Conservation (phyloP, 2,329 filamentous ascomycete species). For the Aspergillus novofumigatus region DNA sequence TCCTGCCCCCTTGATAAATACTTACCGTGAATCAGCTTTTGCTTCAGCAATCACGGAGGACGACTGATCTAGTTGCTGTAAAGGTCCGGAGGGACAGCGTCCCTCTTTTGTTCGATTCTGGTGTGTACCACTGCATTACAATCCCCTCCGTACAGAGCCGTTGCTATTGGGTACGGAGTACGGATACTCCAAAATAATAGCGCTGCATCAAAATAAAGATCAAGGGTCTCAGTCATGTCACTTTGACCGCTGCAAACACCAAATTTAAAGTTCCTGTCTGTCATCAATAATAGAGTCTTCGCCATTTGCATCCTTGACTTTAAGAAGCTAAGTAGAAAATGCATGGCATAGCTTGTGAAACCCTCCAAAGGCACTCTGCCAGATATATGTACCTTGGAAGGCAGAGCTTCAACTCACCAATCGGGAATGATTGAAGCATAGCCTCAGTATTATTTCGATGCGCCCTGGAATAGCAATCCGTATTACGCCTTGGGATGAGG, state of each 20-base stretch:
- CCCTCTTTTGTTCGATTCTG: not conserved
- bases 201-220: not conserved
- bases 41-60: not conserved
- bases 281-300: not conserved
- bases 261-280: not conserved
- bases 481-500: not conserved
- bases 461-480: not conserved
- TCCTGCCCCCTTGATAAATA: not conserved
- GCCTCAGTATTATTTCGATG: conserved; percentile 1
- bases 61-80: not conserved
- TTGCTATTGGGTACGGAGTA: not conserved
- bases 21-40: not conserved
- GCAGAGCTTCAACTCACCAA: not conserved
- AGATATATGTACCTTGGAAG: not conserved
- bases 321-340: not conserved
- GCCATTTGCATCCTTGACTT: not conserved
- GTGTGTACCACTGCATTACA: not conserved
- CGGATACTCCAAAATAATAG: not conserved
- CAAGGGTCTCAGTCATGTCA: not conserved
- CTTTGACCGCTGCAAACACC: too few relatives aligned
- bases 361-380: not conserved
- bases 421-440: conserved; percentile 1
- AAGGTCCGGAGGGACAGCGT: not conserved
- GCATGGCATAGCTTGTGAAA: not conserved
- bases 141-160: not conserved